phyloP scores from a whole-genome alignment of 2,329 filamentous ascomycete species.

The Alternaria tenuissima region DNA sequence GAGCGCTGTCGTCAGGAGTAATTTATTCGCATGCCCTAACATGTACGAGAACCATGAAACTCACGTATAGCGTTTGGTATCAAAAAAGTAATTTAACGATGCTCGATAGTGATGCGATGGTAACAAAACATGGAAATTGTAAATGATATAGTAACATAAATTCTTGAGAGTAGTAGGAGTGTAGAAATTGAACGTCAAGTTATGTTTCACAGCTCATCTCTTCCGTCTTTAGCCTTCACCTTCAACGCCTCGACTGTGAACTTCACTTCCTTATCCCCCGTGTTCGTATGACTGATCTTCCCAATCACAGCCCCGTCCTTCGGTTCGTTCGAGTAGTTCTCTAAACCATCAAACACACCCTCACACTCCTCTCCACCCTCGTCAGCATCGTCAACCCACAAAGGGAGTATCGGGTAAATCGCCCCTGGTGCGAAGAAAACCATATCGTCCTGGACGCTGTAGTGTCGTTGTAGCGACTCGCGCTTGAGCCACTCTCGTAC shows the following conservation, averaged over 20 bases:
- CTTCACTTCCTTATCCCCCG: slow-evolving; percentile 39
- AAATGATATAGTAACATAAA: not conserved
- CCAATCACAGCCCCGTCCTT: slow-evolving; percentile 44
- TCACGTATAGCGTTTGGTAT: not conserved
- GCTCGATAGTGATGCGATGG: not conserved
- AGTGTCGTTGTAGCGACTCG: slow-evolving; percentile 52
- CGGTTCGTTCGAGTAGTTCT: slow-evolving; percentile 40
- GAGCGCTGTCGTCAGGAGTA: not conserved
- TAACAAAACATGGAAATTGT: not conserved
- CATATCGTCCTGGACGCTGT: slow-evolving; percentile 53
- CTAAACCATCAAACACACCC: slow-evolving; percentile 46
- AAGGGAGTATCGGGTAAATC: slow-evolving; percentile 59
- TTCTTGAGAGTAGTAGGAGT: not conserved
- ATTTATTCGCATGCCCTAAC: not conserved
- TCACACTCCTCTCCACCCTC: slow-evolving; percentile 53
- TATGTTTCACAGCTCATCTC: slow-evolving; percentile 36
- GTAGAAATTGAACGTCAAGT: not conserved
- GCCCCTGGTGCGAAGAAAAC: slow-evolving; percentile 64
- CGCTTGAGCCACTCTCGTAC: slow-evolving; percentile 58
- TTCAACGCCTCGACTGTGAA: slow-evolving; percentile 44
- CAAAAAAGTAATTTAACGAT: not conserved
- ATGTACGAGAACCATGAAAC: too few relatives aligned
- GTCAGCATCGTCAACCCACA: slow-evolving; percentile 57
- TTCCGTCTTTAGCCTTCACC: slow-evolving; percentile 26
- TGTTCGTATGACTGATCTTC: slow-evolving; percentile 34